Evolutionary conservation across 352 stramenopile species (phyloP), one percentile per base, ranked within the genome.

Genomic region (Globisporangium camurandrum): DNA sequence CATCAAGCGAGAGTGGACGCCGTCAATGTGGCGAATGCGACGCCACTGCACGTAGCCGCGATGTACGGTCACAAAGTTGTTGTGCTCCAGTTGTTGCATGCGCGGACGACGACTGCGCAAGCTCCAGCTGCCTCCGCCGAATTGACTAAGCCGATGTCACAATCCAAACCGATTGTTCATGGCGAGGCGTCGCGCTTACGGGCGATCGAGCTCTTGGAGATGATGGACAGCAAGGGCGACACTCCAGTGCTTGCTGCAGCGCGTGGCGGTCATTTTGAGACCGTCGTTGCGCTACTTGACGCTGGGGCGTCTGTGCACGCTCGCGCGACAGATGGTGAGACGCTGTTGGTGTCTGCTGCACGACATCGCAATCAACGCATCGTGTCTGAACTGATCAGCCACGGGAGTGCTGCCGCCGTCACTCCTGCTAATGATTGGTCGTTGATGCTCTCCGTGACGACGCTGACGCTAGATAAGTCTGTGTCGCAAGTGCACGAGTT

Each of bases 241-340:
- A 53, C 46, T 6, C 20, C 46, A 3, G 8, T 46, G 20, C 2
- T 46, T 11, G 36, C 46, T 10, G 46, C 46, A 14, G 47, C 34
- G 3, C 17, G 14, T 34, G 27, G 14, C 5, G 47, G 26, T 1
- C 19, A 53, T 17, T 44, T 53, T 20, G 20, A 20, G 12, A 17
- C 46, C 37, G 47, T 36, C n/a, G 20, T 28, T 2, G 19, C 27
- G 10, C 47, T 53, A 5, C 5, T 53, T 1, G 14, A 31, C 34
- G 24, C 23, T 37, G 37, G 23, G 17, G 34, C 47, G 4, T 38
- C 22, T 4, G 23, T 27, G 6, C 8, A 39, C 16, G 10, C 10
- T 38, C 47, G 24, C n/a, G 47, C 47, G 7, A 12, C 47, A n/a
- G 38, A 46, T n/a, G 47, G 47, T 24, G 47, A 53, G 24, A 53